A percentile compares a stretch with the other conserved stretches of the same genome.
phyloP scores from a whole-genome alignment of 176 grass and related monocot species.

The Hsuehochloa calcarea region DNA sequence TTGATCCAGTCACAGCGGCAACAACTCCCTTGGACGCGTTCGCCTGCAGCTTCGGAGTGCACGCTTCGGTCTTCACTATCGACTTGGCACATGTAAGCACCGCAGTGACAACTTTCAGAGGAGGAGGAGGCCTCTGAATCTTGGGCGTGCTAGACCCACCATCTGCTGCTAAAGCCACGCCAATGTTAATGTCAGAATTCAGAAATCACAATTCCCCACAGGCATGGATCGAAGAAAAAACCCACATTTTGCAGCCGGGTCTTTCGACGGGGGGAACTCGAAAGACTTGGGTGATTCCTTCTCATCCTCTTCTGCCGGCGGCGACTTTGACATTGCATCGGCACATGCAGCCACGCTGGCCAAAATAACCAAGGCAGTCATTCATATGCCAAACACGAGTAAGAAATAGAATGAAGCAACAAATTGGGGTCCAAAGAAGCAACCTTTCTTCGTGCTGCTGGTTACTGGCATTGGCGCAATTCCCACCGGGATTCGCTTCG shows the following conservation, averaged over 20 bases:
- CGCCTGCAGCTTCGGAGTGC: slow-evolving; percentile 36
- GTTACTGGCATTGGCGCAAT: background rate
- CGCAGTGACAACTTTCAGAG: background rate
- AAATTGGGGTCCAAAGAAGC: background rate
- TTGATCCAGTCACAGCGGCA: slow-evolving; percentile 22
- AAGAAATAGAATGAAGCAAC: background rate
- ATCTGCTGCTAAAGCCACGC: slow-evolving; percentile 25
- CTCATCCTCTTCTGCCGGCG: background rate
- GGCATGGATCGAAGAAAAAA: background rate
- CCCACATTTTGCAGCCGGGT: slow-evolving; percentile 34
- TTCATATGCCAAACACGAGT: background rate
- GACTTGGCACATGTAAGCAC: background rate
- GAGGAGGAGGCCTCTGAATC: slow-evolving; percentile 28
- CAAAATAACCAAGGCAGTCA: background rate
- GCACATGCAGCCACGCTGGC: slow-evolving; percentile 9
- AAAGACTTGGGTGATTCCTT: slow-evolving; percentile 28
- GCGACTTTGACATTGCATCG: slow-evolving; percentile 1
- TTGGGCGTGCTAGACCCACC: slow-evolving; percentile 46
- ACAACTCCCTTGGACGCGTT: slow-evolving; percentile 31
- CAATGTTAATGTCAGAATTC: slow-evolving; percentile 1
- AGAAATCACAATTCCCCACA: background rate
- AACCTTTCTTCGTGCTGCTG: slow-evolving; percentile 39
- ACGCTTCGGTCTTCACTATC: slow-evolving; percentile 4
- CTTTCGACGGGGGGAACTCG: slow-evolving; percentile 35
- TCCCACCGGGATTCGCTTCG: background rate